A percentile compares a stretch with the other conserved stretches of the same genome.
Conservation (phyloP, 208 protist genomes). For the Strigomonas culicis region DNA sequence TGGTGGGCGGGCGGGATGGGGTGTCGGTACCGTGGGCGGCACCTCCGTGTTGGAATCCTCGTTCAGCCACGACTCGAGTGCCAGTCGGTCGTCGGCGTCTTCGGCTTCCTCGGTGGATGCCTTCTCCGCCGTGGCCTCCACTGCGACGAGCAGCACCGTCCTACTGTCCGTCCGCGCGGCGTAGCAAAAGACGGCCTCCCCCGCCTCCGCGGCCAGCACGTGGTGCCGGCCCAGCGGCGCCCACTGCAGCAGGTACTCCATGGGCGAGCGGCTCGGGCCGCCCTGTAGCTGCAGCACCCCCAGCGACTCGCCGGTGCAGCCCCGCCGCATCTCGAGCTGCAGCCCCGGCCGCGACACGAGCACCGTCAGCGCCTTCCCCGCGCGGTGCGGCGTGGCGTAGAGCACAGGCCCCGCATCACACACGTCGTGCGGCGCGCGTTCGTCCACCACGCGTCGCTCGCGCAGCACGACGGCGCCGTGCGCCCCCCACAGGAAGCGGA, state of each 20-base stretch:
- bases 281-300: constrained; percentile 30
- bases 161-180: constrained; percentile 37
- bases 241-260: constrained; percentile 42
- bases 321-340: constrained; percentile 30
- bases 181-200: background rate
- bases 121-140: background rate
- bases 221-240: constrained; percentile 38
- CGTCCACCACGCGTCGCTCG: constrained; percentile 28
- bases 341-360: constrained; percentile 42
- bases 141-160: constrained; percentile 34
- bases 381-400: constrained; percentile 18
- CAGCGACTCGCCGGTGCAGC: constrained; percentile 36
- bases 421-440: constrained; percentile 32
- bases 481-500: constrained; percentile 28
- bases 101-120: background rate
- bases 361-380: constrained; percentile 20
- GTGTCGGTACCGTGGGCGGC: no score
- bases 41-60: background rate
- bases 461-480: constrained; percentile 33
- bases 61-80: background rate
- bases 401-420: constrained; percentile 49
- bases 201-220: constrained; percentile 8
- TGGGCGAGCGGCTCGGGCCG: constrained; percentile 15
- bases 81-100: background rate
- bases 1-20: no score